Evolutionary conservation across 2,329 filamentous ascomycete species (phyloP).

Genomic region (Blumeria graminis): DNA sequence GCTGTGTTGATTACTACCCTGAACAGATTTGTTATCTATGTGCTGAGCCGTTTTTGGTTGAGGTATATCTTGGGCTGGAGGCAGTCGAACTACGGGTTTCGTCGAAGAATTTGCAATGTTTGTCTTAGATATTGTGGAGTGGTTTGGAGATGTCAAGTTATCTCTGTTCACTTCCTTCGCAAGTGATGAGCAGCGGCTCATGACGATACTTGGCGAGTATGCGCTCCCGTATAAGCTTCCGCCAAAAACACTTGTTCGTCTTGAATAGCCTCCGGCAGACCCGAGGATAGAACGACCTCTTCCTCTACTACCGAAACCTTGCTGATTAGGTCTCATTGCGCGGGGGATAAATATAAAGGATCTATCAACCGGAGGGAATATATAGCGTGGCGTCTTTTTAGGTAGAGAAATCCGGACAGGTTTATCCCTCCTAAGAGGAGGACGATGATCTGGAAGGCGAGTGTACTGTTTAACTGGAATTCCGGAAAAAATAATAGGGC

Average conservation of each 20-base stretch:
- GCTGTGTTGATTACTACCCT: not conserved
- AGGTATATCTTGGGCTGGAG: constrained; percentile 23
- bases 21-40: not conserved
- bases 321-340: constrained; percentile 78
- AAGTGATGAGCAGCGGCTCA: constrained; percentile 68
- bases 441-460: constrained; percentile 79
- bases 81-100: constrained; percentile 62
- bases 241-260: constrained; percentile 62
- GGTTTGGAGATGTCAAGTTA: constrained; percentile 55
- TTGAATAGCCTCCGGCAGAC: constrained; percentile 42
- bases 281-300: constrained; percentile 50
- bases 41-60: not conserved
- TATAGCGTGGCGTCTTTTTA: constrained; percentile 54
- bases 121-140: constrained; percentile 49
- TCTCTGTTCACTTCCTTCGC: constrained; percentile 45
- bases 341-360: constrained; percentile 97
- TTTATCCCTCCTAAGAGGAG: constrained; percentile 83
- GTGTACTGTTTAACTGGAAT: constrained; percentile 78
- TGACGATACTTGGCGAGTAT: constrained; percentile 68
- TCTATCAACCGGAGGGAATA: constrained; percentile 69
- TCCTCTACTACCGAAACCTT: constrained; percentile 40
- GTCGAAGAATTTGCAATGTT: constrained; percentile 33
- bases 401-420: constrained; percentile 86
- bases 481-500: constrained; percentile 44
- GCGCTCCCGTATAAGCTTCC: constrained; percentile 43